Conservation (phyloP, 2,329 filamentous ascomycete species). For the Camillea tinctor region DNA sequence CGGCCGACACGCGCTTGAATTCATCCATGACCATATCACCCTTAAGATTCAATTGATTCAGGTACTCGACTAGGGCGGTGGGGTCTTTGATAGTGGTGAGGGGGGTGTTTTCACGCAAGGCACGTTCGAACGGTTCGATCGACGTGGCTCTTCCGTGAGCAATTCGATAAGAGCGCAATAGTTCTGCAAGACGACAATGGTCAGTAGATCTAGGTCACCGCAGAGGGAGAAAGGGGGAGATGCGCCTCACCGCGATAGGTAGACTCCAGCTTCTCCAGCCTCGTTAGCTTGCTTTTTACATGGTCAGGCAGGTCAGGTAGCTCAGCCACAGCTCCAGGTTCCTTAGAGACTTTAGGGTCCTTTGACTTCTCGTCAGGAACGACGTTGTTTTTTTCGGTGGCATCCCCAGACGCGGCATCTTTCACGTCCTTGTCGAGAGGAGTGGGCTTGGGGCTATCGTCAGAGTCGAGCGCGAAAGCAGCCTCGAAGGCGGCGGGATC, state of each 20-base stretch:
- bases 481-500: conserved; percentile 87
- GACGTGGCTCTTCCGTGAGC: conserved; percentile 83
- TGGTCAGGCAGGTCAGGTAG: conserved; percentile 67
- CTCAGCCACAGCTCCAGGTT: conserved; percentile 16
- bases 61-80: conserved; percentile 80
- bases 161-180: conserved; percentile 86
- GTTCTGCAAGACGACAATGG: conserved; percentile 51
- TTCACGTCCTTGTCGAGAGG: conserved; percentile 35
- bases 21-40: conserved; percentile 94
- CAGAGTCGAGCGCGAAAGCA: conserved; percentile 84
- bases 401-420: not conserved
- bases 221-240: not conserved
- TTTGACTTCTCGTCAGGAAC: conserved; percentile 21
- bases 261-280: conserved; percentile 84
- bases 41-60: conserved; percentile 82
- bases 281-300: conserved; percentile 71
- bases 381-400: conserved; percentile 2
- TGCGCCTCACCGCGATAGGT: conserved; percentile 72
- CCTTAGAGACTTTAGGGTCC: conserved; percentile 21
- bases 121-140: conserved; percentile 91
- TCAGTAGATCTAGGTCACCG: conserved; percentile 6
- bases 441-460: conserved; percentile 66
- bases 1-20: conserved; percentile 78
- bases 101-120: conserved; percentile 88
- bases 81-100: conserved; percentile 86